phyloP scores from a whole-genome alignment of 352 stramenopile species.

The Phytophthora ramorum region DNA sequence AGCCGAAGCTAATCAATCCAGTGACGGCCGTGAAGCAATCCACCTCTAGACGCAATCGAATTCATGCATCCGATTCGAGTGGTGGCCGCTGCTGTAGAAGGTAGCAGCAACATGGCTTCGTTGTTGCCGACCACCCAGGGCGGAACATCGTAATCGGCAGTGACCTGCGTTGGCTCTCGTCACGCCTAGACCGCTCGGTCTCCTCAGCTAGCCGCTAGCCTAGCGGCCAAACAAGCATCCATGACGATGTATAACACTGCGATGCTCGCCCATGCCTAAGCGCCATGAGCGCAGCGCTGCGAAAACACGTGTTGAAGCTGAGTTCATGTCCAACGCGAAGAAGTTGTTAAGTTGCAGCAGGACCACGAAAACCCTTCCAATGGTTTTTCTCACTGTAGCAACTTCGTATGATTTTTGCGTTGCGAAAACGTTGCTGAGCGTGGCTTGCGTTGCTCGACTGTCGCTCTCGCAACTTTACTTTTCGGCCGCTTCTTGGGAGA shows the following conservation, averaged over 20 bases:
- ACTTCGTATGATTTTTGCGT: too few species aligned
- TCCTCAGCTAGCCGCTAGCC: too few species aligned
- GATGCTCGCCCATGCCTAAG: background rate
- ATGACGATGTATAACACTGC: background rate
- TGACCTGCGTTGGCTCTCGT: background rate
- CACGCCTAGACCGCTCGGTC: too few species aligned
- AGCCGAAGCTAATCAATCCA: too few species aligned
- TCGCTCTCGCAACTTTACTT: slow-evolving; percentile 5
- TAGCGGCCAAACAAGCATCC: background rate
- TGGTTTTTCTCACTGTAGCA: slow-evolving; percentile 24
- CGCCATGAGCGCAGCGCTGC: too few species aligned
- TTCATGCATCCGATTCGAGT: slow-evolving; percentile 10
- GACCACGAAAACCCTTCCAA: too few species aligned
- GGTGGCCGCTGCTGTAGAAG: slow-evolving; percentile 9
- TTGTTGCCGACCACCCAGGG: slow-evolving; percentile 9
- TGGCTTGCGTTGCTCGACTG: slow-evolving; percentile 18
- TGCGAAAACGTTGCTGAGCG: background rate
- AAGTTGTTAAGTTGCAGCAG: background rate
- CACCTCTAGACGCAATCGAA: background rate
- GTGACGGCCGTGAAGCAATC: too few species aligned
- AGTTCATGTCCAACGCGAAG: slow-evolving; percentile 12
- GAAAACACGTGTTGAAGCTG: slow-evolving; percentile 32
- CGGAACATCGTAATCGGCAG: slow-evolving; percentile 23
- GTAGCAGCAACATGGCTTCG: background rate
- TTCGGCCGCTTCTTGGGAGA: slow-evolving; percentile 21